Evolutionary conservation across 2,329 filamentous ascomycete genomes (phyloP), one percentile per base, ranked within the genome.

Genomic region (Iodosphaeria phyllophila): DNA sequence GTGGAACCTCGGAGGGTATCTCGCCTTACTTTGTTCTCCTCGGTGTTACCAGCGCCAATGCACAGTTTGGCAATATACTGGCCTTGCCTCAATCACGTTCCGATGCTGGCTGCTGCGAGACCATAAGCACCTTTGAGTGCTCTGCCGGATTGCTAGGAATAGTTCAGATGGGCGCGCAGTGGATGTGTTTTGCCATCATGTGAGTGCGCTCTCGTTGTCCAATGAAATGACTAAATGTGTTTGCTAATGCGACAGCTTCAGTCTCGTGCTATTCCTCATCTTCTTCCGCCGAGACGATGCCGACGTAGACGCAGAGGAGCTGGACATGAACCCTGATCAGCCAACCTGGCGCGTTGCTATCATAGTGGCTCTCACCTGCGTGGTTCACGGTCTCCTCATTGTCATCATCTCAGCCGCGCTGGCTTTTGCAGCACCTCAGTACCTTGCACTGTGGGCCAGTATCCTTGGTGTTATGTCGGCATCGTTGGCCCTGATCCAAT

Each of bases 1-100:
- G 83, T 28, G 69, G 74, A 32, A 89, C 80, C 9, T 91, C 86
- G 13, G 86, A 92, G 47, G 89, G 89, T 32, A 84, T 98, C 32
- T 93, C 84, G 16, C 86, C 89, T 6, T 89, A 86, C 50, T 98
- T 92, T 44, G 73, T 98, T 34, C 66, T 95, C 2, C 69, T 98
- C n/a, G 89, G 89, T 31, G 80, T 78, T 14, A 86, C 86, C 2
- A 91, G 82, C 6, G 78, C 78, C 38, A 92, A 78, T 25, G 79
- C 77, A 23, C 77, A 79, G 14, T 82, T 98, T 40, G 80, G 79
- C 34, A 95, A 95, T 44, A 93, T 98, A 43, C 57, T 95, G 26
- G 75, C 80, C 1, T 66, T 92, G 9, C 78, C 80, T n/a, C 67
- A 72, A 30, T 92, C 80, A 28, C 68, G 79, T 17, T 63, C 70